Conservation (phyloP, 495 filamentous ascomycete species). For the Amorphotheca resinae region DNA sequence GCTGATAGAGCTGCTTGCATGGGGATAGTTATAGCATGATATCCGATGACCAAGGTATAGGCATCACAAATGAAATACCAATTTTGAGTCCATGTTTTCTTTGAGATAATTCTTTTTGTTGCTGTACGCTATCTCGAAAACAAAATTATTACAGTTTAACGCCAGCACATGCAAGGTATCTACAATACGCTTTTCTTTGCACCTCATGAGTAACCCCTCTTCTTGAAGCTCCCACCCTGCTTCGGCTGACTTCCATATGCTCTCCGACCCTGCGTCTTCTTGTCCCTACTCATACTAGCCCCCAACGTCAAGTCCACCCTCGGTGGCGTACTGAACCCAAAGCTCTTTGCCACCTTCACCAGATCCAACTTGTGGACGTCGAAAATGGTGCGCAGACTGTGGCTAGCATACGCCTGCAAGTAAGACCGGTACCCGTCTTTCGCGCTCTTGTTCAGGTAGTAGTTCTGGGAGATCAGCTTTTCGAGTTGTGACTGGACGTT, state of each 20-base stretch:
- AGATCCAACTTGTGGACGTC: constrained; percentile 90
- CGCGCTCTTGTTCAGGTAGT: constrained; percentile 81
- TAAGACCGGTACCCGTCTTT: constrained; percentile 68
- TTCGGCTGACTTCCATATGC: constrained; percentile 62
- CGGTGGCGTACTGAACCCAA: constrained; percentile 82
- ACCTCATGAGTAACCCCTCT: constrained; percentile 13
- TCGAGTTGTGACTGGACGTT: constrained; percentile 95
- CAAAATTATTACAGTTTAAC: no score
- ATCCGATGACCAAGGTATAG: background rate
- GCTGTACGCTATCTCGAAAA: no score
- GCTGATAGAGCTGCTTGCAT: no score
- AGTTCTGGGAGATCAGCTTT: constrained; percentile 86
- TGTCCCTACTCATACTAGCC: constrained; percentile 76
- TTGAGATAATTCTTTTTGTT: background rate
- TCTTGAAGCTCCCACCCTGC: constrained; percentile 23
- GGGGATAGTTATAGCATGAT: no score
- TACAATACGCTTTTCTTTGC: background rate
- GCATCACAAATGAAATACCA: no score
- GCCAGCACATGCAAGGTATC: constrained; percentile 16
- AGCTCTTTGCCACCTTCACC: constrained; percentile 84
- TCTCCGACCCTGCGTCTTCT: constrained; percentile 65
- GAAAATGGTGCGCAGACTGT: constrained; percentile 80
- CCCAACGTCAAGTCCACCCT: constrained; percentile 82
- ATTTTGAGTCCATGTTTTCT: no score
- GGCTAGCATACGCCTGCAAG: constrained; percentile 86